Base-by-base conservation (phyloP, 495 filamentous ascomycete species). In the Lepidopterella palustris region DNA sequence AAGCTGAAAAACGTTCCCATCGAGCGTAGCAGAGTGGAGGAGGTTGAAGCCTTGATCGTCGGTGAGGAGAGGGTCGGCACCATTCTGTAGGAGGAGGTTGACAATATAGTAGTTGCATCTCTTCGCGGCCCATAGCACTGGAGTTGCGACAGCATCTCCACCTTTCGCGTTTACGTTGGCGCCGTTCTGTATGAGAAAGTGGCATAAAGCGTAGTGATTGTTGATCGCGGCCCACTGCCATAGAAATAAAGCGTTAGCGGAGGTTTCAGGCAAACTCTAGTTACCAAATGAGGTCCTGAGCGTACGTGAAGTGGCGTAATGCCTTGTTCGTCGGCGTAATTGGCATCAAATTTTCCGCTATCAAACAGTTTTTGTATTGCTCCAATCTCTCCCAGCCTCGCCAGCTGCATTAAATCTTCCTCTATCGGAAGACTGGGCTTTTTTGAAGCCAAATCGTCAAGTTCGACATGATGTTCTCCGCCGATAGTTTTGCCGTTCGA, bases 141-240 rank as follows among this genome's bases (percentile, higher is more conserved):
- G 90, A 54, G 95, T 97, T 18, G 93, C 90, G 31, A 91, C 78
- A 29, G 89, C 93, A 66, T 97, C 92, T 65, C 93, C 93, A 65
- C 93, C 93, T 74, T 92, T 92, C 58, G 87, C 87, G 71, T 98
- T 96, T 65, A 97, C 87, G 68, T 92, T 85, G 69, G 91, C 93
- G 63, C 93, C 93, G 55, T 80, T 79, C 59, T 96, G 87, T 62
- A 98, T 80, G 13, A 98, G 84, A 71, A 93, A 95, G 72, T 93
- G 92, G 81, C 92, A 96, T 77, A 96, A 87, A 57, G 89, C 87
- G 74, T 90, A 95, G 71, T 95, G 92, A 71, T 96, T 96, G 75
- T 97, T 97, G 73, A 97, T 97, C n/a, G 93, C 90, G 15, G 93
- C 93, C 93, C 93, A 98, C 92, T 98, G 73, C n/a, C 32, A 55